phyloP scores from a whole-genome alignment of 352 stramenopile species.

The Phytopythium sindhum region DNA sequence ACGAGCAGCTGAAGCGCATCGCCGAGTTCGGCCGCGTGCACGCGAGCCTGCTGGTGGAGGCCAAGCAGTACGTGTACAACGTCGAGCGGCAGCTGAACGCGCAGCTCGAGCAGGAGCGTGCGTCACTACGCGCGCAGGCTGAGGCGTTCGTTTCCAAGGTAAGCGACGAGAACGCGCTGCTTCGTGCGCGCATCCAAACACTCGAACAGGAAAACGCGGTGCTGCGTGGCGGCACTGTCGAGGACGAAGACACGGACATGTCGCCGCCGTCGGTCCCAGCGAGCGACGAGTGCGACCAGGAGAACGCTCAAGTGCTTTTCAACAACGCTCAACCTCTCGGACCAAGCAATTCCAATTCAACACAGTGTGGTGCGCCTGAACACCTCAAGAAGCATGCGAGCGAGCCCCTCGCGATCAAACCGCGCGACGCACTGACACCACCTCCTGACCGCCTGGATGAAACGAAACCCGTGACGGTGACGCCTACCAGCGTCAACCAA shows the following conservation, averaged over 20 bases:
- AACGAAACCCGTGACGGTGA: neutral
- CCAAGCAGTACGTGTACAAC: conserved; percentile 58
- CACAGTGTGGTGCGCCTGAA: no score
- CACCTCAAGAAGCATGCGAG: neutral
- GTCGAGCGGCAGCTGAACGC: conserved; percentile 48
- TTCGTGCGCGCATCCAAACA: conserved; percentile 20
- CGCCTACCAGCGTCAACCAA: neutral
- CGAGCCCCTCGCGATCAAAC: neutral
- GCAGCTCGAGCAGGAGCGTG: conserved; percentile 49
- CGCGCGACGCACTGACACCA: neutral
- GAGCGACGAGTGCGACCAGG: conserved; percentile 9
- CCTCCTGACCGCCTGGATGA: neutral
- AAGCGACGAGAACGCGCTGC: conserved; percentile 35
- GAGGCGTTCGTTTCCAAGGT: conserved; percentile 53
- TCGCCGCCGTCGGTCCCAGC: conserved; percentile 4
- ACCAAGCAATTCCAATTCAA: no score
- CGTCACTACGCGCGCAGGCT: conserved; percentile 36
- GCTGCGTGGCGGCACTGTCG: conserved; percentile 5
- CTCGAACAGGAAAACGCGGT: conserved; percentile 26
- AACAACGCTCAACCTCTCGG: neutral
- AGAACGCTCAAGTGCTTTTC: neutral
- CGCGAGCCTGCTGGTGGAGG: conserved; percentile 58
- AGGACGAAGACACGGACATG: conserved; percentile 15
- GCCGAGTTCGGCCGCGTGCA: conserved; percentile 72
- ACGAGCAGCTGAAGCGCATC: conserved; percentile 78